Evolutionary conservation across 2,329 filamentous ascomycete species (phyloP), one percentile per base, ranked within the genome.

Genomic region (Ceratocystis albifundus): DNA sequence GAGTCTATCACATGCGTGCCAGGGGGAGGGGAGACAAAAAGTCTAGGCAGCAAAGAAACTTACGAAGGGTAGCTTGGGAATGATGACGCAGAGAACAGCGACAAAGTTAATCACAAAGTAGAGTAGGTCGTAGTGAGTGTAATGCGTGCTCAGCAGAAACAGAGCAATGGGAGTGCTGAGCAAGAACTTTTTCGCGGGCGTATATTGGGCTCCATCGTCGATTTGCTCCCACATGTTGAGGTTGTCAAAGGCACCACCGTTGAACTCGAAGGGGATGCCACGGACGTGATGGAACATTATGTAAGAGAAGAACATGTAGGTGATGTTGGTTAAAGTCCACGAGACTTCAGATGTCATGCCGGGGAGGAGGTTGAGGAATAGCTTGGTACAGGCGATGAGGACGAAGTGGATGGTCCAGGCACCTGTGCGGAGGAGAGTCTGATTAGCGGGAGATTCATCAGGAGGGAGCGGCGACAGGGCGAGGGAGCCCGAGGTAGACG

Each of bases 161-260:
- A 99, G 83, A 70, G 92, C 83, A 72, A 99, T 96, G 48, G 94
- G 94, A 44, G 97, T 93, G 73, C 88, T 90, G 72, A 97, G 86
- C 68, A 99, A 81, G 74, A 99, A 99, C 77, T 99, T 99, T 82
- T 99, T 99, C 70, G 94, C 90, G 3, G 94, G 94, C 0, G 94
- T 99, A 79, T 97, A 99, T 76, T 99, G 94, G 72, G 94, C 94
- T 61, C 94, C 94, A 73, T 97, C 95, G 80, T 99, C 94, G 76
- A 99, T 99, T 79, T 99, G 94, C 80, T 99, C 94, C 94, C 94
- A 99, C 94, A 99, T 97, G 80, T 97, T 99, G 74, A 99, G 83
- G 77, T 99, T 97, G 81, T 99, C 94, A 77, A 97, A 99, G 71
- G 94, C 94, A 68, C 94, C 94, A 66, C 90, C 88, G 75, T 99